These are phyloP conservation scores for Xylariomycetidae sp. DNA, from an alignment of 2,329 filamentous ascomycete genomes.

Conservation along the genomic window DNA sequence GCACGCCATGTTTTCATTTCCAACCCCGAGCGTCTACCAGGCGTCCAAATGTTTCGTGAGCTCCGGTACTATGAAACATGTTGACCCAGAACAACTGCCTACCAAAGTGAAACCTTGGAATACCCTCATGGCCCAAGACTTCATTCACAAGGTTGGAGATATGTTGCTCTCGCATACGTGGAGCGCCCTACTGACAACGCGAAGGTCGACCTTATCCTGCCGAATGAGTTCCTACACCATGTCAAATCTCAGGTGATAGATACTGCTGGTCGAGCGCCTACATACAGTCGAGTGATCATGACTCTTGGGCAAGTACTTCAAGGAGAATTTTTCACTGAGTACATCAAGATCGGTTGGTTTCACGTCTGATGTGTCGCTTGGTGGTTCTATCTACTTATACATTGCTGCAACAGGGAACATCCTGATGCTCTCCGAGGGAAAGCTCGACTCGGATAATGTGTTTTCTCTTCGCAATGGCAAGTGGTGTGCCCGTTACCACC, in stretches of 20 bases:
- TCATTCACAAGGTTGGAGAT: slow-evolving; percentile 57
- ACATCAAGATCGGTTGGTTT: slow-evolving; percentile 68
- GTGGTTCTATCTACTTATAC: slow-evolving; percentile 1
- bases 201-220: slow-evolving; percentile 66
- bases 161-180: background rate
- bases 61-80: slow-evolving; percentile 60
- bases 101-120: slow-evolving; percentile 72
- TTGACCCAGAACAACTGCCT: slow-evolving; percentile 65
- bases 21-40: slow-evolving; percentile 43
- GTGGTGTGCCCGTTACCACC: too few species aligned
- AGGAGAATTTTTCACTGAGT: slow-evolving; percentile 72
- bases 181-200: background rate
- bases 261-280: slow-evolving; percentile 26
- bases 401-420: slow-evolving; percentile 56
- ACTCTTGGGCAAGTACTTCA: slow-evolving; percentile 65
- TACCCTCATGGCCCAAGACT: slow-evolving; percentile 57
- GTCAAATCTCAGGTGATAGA: slow-evolving; percentile 46
- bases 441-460: slow-evolving; percentile 61
- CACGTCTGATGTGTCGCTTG: background rate
- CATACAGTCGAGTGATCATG: slow-evolving; percentile 66
- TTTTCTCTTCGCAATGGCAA: slow-evolving; percentile 66
- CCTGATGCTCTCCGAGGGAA: slow-evolving; percentile 77
- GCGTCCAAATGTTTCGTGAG: slow-evolving; percentile 68
- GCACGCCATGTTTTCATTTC: slow-evolving; percentile 45
- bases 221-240: slow-evolving; percentile 52